These are phyloP conservation scores for Penicillium simplicissimum DNA, from an alignment of 495 filamentous ascomycete species.

Conservation along the genomic window DNA sequence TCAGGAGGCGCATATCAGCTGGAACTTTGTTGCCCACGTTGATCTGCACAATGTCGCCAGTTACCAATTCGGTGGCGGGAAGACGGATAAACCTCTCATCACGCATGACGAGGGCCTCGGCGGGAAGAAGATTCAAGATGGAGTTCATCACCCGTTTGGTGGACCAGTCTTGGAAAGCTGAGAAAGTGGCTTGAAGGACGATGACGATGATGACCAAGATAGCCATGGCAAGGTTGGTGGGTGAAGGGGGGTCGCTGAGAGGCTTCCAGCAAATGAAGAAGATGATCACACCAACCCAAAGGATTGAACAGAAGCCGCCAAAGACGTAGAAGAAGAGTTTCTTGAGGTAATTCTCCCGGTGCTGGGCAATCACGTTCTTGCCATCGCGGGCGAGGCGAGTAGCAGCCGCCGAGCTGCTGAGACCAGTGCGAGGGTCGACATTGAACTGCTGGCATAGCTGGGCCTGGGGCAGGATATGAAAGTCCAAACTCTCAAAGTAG, in stretches of 20 bases:
- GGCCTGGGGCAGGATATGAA: conserved; percentile 35
- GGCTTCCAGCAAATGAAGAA: conserved; percentile 75
- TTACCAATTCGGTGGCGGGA: conserved; percentile 60
- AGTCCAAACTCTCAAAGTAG: conserved; percentile 46
- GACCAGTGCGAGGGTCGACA: conserved; percentile 30
- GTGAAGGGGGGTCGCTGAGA: conserved; percentile 66
- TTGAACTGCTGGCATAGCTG: conserved; percentile 37
- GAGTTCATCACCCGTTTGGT: conserved; percentile 65
- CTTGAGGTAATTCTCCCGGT: conserved; percentile 54
- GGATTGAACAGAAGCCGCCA: conserved; percentile 70
- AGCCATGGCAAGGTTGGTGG: conserved; percentile 67
- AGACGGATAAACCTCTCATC: conserved; percentile 53
- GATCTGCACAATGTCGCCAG: conserved; percentile 67
- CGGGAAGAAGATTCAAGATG: conserved; percentile 66
- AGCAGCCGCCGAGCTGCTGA: conserved; percentile 34
- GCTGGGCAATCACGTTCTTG: conserved; percentile 60
- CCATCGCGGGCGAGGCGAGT: conserved; percentile 57
- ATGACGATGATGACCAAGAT: conserved; percentile 69
- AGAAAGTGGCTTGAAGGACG: conserved; percentile 68
- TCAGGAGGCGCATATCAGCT: conserved; percentile 68
- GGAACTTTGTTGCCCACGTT: conserved; percentile 70
- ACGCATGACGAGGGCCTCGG: conserved; percentile 61
- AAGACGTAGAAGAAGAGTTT: conserved; percentile 69
- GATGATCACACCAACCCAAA: conserved; percentile 65
- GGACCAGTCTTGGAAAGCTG: conserved; percentile 67